phyloP scores from a whole-genome alignment of 208 protist genomes.

The Trypanosoma avium region DNA sequence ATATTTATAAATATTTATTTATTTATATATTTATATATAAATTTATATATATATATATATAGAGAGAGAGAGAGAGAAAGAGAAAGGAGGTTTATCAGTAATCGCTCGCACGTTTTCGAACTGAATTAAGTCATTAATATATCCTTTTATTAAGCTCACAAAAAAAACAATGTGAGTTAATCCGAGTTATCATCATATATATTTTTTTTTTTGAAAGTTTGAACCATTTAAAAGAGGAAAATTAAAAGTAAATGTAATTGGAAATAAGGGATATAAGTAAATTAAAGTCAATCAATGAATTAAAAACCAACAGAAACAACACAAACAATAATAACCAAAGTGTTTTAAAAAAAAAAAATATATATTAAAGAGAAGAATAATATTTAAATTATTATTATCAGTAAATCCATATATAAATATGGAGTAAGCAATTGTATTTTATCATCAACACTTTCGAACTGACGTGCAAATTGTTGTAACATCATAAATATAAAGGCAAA shows the following conservation, averaged over 20 bases:
- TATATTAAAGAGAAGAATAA: neutral
- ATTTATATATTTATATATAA: neutral
- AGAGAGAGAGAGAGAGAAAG: neutral
- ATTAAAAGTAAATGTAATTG: no score
- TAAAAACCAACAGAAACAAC: no score
- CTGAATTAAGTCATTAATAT: constrained; percentile 11
- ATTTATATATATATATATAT: neutral
- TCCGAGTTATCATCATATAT: constrained; percentile 21
- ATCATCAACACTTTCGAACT: constrained; percentile 26
- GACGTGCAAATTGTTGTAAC: constrained; percentile 34
- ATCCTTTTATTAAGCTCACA: constrained; percentile 16
- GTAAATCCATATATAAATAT: constrained; percentile 3
- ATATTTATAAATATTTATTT: no score
- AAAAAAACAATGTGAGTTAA: constrained; percentile 12
- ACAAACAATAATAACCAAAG: no score
- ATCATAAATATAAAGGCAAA: constrained; percentile 14
- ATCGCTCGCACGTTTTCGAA: constrained; percentile 32
- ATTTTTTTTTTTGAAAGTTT: neutral
- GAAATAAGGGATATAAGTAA: no score
- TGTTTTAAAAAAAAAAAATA: no score
- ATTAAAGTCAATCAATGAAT: no score
- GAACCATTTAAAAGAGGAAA: neutral
- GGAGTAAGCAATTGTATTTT: constrained; percentile 17
- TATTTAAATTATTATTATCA: no score
- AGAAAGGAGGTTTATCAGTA: constrained; percentile 18